Base-by-base conservation (phyloP, 768 basidiomycete species). In the Phlegmacium glaucopus region DNA sequence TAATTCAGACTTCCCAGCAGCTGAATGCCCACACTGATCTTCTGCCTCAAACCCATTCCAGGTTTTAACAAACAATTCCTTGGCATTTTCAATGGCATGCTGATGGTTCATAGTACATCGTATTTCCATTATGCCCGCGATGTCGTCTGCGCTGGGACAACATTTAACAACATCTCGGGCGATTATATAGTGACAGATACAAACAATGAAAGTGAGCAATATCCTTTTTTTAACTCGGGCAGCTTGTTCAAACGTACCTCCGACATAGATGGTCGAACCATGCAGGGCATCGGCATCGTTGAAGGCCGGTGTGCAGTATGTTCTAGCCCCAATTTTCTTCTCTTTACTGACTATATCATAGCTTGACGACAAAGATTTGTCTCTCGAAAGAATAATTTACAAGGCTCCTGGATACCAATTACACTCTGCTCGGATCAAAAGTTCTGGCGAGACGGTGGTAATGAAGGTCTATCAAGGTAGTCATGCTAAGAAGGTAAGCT, bases 341-440 rank as follows among this genome's bases (percentile, higher is more conserved):
- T 8, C 8, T 32, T 32, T 13, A 13, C 13, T 13, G 8, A 32
- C 13, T 13, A 13, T 39, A 9, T 9, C 41, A 22, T 12, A 32
- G 34, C 46, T 47, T 17, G 16, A 26, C 7, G 17, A 26, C n/a
- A 39, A 47, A 11, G 38, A 40, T 17, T 7, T 47, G 13, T 47
- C 46, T 16, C n/a, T 25, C 9, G 46, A 47, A 9, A 37, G 29
- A 15, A 9, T 16, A 30, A 41, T 47, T 28, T 47, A 39, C 28
- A 47, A 47, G n/a, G 46, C 38, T 18, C 37, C 13, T 17, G 46
- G 46, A 32, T 40, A 47, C 32, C 25, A 39, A 40, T 30, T 47
- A 16, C 40, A 47, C 22, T 47, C 46, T 11, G 46, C 37, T n/a
- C n/a, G n/a, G n/a, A n/a, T n/a, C 16, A 12, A 30, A n/a, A 17